phyloP scores from a whole-genome alignment of 768 basidiomycete genomes.

The Podaxis carcinomalis region DNA sequence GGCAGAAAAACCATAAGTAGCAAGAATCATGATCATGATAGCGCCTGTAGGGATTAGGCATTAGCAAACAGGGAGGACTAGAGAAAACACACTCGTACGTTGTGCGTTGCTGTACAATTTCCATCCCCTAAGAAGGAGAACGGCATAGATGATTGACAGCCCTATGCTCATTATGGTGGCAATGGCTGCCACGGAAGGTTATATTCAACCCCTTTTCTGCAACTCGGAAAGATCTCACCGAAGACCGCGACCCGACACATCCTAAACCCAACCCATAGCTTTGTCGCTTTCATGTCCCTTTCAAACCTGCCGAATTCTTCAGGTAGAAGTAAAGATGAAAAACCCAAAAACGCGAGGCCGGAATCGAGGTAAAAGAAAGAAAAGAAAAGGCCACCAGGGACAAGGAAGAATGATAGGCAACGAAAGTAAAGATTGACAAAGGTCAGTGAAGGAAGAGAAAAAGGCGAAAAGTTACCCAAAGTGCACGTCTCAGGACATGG shows the following conservation, averaged over 20 bases:
- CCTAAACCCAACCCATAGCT: slow-evolving; percentile 27
- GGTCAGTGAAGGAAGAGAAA: slow-evolving; percentile 5
- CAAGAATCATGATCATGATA: slow-evolving; percentile 26
- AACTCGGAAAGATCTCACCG: slow-evolving; percentile 22
- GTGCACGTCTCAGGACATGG: not conserved
- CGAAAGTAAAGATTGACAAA: slow-evolving; percentile 20
- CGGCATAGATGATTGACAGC: slow-evolving; percentile 27
- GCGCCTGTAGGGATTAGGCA: slow-evolving; percentile 21
- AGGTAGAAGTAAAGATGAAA: not conserved
- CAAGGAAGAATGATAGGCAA: slow-evolving; percentile 26
- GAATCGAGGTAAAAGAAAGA: slow-evolving; percentile 12
- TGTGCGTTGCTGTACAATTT: slow-evolving; percentile 24
- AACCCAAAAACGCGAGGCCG: slow-evolving; percentile 12
- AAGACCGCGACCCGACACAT: slow-evolving; percentile 28
- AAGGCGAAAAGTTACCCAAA: slow-evolving; percentile 21
- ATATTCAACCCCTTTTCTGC: not conserved
- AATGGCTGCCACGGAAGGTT: slow-evolving; percentile 11
- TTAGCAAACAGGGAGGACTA: not conserved
- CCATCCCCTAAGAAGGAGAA: slow-evolving; percentile 33
- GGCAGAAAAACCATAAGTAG: slow-evolving; percentile 26
- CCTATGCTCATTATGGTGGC: slow-evolving; percentile 27
- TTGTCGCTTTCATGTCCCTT: slow-evolving; percentile 16
- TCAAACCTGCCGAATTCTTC: not conserved
- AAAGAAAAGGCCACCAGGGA: slow-evolving; percentile 18
- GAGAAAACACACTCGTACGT: slow-evolving; percentile 22